Conservation (phyloP, 2,329 filamentous ascomycete species). For the Pezicula rhizophila region DNA sequence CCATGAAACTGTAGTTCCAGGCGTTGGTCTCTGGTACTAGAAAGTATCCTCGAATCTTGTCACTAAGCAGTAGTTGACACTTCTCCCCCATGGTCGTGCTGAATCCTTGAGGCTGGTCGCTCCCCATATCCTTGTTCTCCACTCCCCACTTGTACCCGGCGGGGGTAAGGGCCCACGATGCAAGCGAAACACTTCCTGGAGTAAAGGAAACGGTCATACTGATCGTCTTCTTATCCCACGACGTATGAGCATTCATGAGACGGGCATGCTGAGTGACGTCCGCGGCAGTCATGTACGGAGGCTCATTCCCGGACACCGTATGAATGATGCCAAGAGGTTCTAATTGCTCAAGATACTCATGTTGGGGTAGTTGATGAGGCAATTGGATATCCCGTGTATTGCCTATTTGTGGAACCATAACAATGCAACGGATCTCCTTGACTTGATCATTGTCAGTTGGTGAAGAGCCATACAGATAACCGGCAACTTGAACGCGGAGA, state of each 20-base stretch:
- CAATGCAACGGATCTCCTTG: constrained; percentile 94
- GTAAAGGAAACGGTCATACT: constrained; percentile 96
- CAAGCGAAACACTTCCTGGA: constrained; percentile 88
- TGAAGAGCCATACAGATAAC: constrained; percentile 88
- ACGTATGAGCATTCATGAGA: constrained; percentile 74
- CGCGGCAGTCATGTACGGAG: constrained; percentile 90
- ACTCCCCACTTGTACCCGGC: constrained; percentile 94
- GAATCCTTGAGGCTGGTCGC: constrained; percentile 92
- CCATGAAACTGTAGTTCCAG: constrained; percentile 99
- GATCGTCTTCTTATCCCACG: constrained; percentile 82
- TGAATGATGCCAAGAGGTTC: constrained; percentile 94
- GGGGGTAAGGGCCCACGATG: constrained; percentile 88
- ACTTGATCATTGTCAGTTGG: constrained; percentile 93
- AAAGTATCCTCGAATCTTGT: constrained; percentile 94
- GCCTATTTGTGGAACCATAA: constrained; percentile 95
- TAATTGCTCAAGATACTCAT: constrained; percentile 79
- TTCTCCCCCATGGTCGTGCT: constrained; percentile 89
- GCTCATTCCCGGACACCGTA: constrained; percentile 89
- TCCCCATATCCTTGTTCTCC: constrained; percentile 88
- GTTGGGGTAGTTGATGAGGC: constrained; percentile 82
- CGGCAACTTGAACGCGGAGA: constrained; percentile 90
- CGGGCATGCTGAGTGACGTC: constrained; percentile 93
- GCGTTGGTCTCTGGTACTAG: constrained; percentile 81
- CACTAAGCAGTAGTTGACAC: constrained; percentile 85
- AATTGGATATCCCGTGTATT: constrained; percentile 88